phyloP scores from a whole-genome alignment of 176 grass and related monocot species.

The Aegilops bicornis region DNA sequence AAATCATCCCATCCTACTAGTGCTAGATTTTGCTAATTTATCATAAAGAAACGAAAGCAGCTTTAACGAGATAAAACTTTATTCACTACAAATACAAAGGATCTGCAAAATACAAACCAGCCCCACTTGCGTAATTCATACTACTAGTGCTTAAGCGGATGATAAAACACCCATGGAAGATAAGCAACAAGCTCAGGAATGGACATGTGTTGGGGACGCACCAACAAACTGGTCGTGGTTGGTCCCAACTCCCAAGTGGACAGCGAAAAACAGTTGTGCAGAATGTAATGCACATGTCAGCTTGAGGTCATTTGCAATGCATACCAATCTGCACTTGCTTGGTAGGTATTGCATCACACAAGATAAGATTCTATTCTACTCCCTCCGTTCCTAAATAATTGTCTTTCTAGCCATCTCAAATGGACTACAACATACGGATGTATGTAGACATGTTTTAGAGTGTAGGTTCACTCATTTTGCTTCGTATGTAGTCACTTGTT shows the following conservation, averaged over 20 bases:
- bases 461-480: too few relatives aligned
- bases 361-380: not conserved
- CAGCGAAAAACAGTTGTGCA: constrained; percentile 41
- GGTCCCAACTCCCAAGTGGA: constrained; percentile 40
- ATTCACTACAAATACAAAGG: not conserved
- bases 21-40: constrained; percentile 20
- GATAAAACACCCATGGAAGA: constrained; percentile 24
- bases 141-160: constrained; percentile 20
- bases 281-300: constrained; percentile 33
- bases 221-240: constrained; percentile 45
- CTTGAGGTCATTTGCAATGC: constrained; percentile 24
- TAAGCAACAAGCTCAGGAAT: constrained; percentile 21
- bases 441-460: too few relatives aligned
- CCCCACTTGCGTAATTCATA: not conserved
- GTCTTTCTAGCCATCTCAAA: too few relatives aligned
- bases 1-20: not conserved
- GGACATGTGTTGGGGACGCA: constrained; percentile 19
- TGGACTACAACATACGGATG: too few relatives aligned
- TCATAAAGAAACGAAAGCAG: not conserved
- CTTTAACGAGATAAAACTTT: not conserved
- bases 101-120: not conserved
- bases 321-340: constrained; percentile 21
- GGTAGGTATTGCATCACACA: constrained; percentile 37
- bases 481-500: too few relatives aligned
- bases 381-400: too few relatives aligned